Evolutionary conservation across 805 yeast species (phyloP).

Genomic region (Kodamaea kaohsiungensis): DNA sequence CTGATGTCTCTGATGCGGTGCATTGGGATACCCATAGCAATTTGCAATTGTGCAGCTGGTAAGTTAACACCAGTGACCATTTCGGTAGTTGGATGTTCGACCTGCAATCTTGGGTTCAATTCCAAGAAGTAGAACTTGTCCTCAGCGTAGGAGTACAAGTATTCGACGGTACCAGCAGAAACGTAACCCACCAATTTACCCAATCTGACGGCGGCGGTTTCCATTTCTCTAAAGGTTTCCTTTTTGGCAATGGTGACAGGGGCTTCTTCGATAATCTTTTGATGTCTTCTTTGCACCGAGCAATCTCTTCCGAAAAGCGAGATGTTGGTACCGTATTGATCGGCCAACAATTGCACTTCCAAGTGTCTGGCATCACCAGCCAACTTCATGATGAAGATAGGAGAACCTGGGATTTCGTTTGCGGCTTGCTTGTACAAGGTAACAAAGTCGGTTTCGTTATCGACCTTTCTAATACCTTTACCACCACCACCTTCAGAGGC

Average conservation of each 20-base stretch:
- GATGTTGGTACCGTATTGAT: conserved; percentile 97
- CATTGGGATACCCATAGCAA: conserved; percentile 99
- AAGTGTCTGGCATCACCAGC: conserved; percentile 98
- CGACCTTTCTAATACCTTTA: conserved; percentile 98
- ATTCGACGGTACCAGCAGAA: conserved; percentile 99
- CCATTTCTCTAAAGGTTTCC: conserved; percentile 88
- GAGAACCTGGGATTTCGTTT: conserved; percentile 98
- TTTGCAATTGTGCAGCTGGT: conserved; percentile 98
- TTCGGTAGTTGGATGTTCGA: conserved; percentile 99
- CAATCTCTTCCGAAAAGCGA: conserved; percentile 98
- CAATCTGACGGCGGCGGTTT: conserved; percentile 93
- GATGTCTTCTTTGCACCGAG: conserved; percentile 99
- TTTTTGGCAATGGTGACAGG: conserved; percentile 93
- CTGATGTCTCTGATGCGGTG: conserved; percentile 93
- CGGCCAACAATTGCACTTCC: conserved; percentile 97
- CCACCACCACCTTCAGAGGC: conserved; percentile 99
- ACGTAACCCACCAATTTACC: conserved; percentile 98
- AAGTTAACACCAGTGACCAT: conserved; percentile 98
- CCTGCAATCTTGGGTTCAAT: conserved; percentile 97
- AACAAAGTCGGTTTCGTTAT: conserved; percentile 73
- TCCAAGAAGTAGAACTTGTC: conserved; percentile 96
- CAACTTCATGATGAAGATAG: conserved; percentile 94
- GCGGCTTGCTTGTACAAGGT: conserved; percentile 89
- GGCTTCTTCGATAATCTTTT: conserved; percentile 98
- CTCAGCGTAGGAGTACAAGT: conserved; percentile 89